Evolutionary conservation across 208 protist genomes (phyloP).

Genomic region (Acanthamoeba rhysodes): DNA sequence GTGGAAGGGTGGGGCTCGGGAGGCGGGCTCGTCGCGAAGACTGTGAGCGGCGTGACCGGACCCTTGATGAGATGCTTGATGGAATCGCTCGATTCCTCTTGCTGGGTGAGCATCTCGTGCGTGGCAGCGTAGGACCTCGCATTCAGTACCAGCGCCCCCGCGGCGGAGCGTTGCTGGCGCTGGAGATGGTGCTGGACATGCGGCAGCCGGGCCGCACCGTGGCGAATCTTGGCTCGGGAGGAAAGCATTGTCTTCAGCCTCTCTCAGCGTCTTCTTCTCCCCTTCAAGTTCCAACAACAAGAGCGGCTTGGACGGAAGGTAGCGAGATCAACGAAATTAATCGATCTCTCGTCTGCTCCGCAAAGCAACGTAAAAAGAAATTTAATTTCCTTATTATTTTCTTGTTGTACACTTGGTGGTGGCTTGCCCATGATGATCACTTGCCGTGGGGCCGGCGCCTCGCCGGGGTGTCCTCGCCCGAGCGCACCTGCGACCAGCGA

Average conservation of each 20-base stretch:
- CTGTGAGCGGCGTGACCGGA: slow-evolving; percentile 16
- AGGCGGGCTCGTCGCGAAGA: slow-evolving; percentile 25
- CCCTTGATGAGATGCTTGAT: slow-evolving; percentile 37
- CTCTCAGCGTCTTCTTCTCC: background rate
- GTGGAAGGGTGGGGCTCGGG: slow-evolving; percentile 6
- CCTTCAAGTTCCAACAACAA: background rate
- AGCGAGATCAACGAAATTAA: background rate
- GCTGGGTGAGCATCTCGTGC: background rate
- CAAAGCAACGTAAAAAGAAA: background rate
- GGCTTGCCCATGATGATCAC: background rate
- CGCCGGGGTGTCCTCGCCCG: background rate
- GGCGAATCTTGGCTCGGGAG: background rate
- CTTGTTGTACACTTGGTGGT: background rate
- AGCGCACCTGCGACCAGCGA: too few relatives aligned
- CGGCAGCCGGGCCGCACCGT: background rate
- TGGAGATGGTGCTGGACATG: background rate
- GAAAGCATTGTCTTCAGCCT: background rate
- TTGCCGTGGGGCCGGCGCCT: background rate
- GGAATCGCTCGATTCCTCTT: background rate
- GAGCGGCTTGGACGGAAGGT: background rate
- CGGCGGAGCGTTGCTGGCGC: slow-evolving; percentile 8
- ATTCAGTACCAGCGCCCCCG: background rate
- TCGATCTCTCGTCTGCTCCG: background rate
- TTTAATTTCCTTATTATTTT: background rate
- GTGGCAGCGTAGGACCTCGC: background rate